Conservation (phyloP, 2,329 filamentous ascomycete species). For the Pseudogymnoascus sp. region DNA sequence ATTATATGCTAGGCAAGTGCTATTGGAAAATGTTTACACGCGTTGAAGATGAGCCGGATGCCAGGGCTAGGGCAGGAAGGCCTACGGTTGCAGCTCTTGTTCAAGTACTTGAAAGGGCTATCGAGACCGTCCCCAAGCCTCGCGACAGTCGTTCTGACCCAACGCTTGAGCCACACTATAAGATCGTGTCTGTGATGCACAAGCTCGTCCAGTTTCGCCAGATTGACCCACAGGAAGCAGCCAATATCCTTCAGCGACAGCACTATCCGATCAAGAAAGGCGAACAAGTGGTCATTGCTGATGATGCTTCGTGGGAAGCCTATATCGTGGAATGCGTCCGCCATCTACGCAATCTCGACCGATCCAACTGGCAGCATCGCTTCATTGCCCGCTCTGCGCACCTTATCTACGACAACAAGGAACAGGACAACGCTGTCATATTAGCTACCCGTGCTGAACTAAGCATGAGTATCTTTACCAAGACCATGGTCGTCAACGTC, state of each 20-base stretch:
- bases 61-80: conserved; percentile 26
- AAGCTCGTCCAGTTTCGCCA: conserved; percentile 45
- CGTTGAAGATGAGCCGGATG: conserved; percentile 32
- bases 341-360: conserved; percentile 42
- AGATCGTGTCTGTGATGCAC: conserved; percentile 57
- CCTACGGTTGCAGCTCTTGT: conserved; percentile 39
- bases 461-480: conserved; percentile 63
- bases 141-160: conserved; percentile 53
- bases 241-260: conserved; percentile 28
- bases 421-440: conserved; percentile 29
- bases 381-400: conserved; percentile 56
- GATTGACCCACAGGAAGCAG: conserved; percentile 22
- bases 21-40: conserved; percentile 60
- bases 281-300: conserved; percentile 20
- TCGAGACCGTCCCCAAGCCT: conserved; percentile 51
- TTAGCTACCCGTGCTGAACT: conserved; percentile 53
- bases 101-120: conserved; percentile 47
- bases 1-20: conserved; percentile 64
- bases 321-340: conserved; percentile 43
- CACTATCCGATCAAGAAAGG: conserved; percentile 25
- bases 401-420: conserved; percentile 48
- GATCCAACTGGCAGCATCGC: conserved; percentile 67
- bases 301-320: conserved; percentile 45
- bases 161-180: conserved; percentile 65
- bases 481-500: conserved; percentile 64